Conservation (phyloP, 31 red algal species). For the Endocladia muricata region DNA sequence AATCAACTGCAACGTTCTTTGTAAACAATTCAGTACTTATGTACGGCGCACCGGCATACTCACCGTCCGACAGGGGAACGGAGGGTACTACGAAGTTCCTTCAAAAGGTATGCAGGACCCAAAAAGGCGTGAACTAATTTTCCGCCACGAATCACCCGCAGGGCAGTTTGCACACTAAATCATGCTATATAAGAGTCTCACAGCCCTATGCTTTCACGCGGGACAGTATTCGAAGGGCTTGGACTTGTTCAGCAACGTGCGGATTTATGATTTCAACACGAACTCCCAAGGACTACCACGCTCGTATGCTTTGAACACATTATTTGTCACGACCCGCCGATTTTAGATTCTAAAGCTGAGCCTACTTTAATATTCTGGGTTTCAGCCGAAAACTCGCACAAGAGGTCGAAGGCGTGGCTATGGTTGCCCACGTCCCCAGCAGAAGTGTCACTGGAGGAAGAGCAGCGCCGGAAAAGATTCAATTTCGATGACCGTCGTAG, state of each 20-base stretch:
- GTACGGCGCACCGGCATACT: neutral
- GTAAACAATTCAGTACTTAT: neutral
- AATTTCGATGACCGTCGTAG: too few species aligned
- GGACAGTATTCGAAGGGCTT: neutral
- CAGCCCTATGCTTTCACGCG: neutral
- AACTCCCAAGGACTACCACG: too few species aligned
- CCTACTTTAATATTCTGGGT: too few species aligned
- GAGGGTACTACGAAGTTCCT: constrained; percentile 12
- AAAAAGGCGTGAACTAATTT: neutral
- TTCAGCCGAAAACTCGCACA: too few species aligned
- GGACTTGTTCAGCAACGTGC: neutral
- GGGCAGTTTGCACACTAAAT: neutral
- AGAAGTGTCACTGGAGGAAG: too few species aligned
- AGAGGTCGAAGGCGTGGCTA: too few species aligned
- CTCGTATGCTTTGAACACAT: too few species aligned
- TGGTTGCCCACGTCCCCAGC: too few species aligned
- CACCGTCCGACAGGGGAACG: constrained; percentile 6
- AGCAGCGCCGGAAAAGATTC: too few species aligned
- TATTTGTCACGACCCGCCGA: too few species aligned
- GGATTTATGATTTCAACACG: neutral
- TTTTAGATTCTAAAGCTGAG: too few species aligned
- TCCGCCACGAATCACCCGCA: neutral
- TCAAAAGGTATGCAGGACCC: neutral
- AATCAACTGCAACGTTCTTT: neutral
- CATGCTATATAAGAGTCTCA: constrained; percentile 2